phyloP scores from a whole-genome alignment of 345 rosid species.

The Pugionium cornutum region DNA sequence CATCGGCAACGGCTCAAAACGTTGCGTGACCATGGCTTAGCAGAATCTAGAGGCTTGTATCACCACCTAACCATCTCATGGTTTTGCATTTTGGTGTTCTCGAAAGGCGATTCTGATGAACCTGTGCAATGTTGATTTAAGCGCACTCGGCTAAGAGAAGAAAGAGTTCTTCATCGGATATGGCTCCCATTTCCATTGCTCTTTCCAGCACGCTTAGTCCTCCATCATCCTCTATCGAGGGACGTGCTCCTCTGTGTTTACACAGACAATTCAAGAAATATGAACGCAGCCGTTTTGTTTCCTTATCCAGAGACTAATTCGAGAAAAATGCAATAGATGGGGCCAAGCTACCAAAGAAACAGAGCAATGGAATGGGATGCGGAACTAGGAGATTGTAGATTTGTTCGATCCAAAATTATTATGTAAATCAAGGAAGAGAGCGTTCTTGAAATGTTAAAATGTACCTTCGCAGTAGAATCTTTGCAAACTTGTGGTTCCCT shows the following conservation, averaged over 20 bases:
- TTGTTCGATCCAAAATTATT: neutral
- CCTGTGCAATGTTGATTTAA: slow-evolving; percentile 1
- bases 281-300: neutral
- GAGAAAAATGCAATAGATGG: neutral
- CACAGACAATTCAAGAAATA: slow-evolving; percentile 12
- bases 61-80: slow-evolving; percentile 9
- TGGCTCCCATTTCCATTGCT: slow-evolving; percentile 94
- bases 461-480: slow-evolving; percentile 82
- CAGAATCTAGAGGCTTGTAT: neutral
- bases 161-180: slow-evolving; percentile 81
- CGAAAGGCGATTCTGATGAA: neutral
- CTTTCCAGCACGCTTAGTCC: slow-evolving; percentile 82
- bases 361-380: neutral
- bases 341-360: neutral
- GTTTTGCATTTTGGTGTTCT: slow-evolving; percentile 13
- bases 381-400: neutral
- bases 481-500: slow-evolving; percentile 65
- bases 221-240: slow-evolving; percentile 67
- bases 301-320: slow-evolving; percentile 6
- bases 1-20: neutral
- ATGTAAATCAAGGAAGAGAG: slow-evolving; percentile 3
- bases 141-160: slow-evolving; percentile 64
- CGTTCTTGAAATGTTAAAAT: slow-evolving; percentile 2
- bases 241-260: slow-evolving; percentile 67
- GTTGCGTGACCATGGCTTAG: neutral